Base-by-base conservation (phyloP, 805 yeast genomes). In the Candida peoriensis region DNA sequence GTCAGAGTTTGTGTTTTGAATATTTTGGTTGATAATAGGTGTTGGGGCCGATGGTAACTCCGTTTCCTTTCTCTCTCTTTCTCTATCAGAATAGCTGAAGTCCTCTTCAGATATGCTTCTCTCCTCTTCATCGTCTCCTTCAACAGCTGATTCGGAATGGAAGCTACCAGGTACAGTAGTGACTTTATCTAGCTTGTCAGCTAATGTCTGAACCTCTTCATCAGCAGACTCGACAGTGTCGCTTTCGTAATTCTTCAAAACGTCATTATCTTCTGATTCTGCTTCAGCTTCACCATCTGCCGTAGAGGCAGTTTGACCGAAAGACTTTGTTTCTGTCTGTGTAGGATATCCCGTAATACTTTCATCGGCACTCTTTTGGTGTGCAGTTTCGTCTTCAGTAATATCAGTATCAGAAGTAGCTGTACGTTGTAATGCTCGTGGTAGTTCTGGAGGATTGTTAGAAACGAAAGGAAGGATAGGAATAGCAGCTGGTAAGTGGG, bases 381-480 rank as follows among this genome's bases (percentile, higher is more conserved):
- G 44, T 8, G 37, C 47, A 15, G 34, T 46, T n/a, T 36, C 36
- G 4, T 25, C 28, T 16, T 34, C 36, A 17, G 14, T 11, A 24
- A 17, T 30, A 15, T 32, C 43, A 15, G 43, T 39, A 13, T 37
- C 38, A 15, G 26, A 33, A 17, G 43, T 46, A 13, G 36, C 35
- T 7, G 28, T 37, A 13, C 38, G 44, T 27, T 39, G 43, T 19
- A 50, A 26, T 3, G 43, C 44, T 12, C 30, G 33, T 14, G 57
- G 57, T 3, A 51, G 27, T 19, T 46, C 44, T 20, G 54, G 45
- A 40, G 52, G 37, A 39, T 55, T 15, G 33, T 54, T 55, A 9
- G 36, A 16, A 8, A 71, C 70, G 53, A 70, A 63, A 14, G 82
- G 79, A 52, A 76, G 52, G n/a, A 73, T 63, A 4, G 81, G 78